A percentile compares a stretch with the other conserved stretches of the same genome.
phyloP scores from a whole-genome alignment of 768 basidiomycete species.

The Antrodiella citrinella region DNA sequence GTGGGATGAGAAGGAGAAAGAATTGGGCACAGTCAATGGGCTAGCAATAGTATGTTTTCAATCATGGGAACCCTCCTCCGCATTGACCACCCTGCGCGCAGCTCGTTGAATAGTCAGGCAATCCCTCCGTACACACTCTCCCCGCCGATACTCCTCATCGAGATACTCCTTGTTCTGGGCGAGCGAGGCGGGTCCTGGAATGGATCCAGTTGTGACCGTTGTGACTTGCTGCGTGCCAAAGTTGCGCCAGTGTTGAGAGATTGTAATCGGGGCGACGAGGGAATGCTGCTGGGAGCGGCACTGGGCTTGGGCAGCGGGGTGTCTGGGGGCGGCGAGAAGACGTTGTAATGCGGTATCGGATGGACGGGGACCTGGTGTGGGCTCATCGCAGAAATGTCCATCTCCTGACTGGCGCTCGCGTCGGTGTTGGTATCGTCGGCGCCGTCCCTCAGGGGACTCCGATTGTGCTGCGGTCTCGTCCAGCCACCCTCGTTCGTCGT shows the following conservation, averaged over 20 bases:
- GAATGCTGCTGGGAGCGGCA: too few species aligned
- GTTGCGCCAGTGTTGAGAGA: background rate
- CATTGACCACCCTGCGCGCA: too few species aligned
- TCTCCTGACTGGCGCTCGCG: background rate
- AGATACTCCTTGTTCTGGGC: background rate
- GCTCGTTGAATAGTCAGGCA: too few species aligned
- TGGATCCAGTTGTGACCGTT: background rate
- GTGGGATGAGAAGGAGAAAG: too few species aligned
- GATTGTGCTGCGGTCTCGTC: background rate
- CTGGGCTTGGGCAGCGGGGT: too few species aligned
- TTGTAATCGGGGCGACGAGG: too few species aligned
- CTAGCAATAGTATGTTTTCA: too few species aligned
- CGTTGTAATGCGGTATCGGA: background rate
- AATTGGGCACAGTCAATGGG: too few species aligned
- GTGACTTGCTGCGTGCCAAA: background rate
- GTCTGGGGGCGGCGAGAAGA: too few species aligned
- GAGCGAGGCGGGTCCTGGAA: background rate
- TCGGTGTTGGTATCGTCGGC: background rate
- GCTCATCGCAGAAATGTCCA: background rate
- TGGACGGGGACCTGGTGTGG: background rate
- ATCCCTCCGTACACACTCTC: background rate
- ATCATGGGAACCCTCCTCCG: too few species aligned
- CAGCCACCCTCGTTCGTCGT: slow-evolving; percentile 1
- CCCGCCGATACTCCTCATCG: background rate
- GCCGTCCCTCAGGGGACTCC: background rate